Evolutionary conservation across 768 basidiomycete species (phyloP), one percentile per base, ranked within the genome.

Genomic region (Albatrellus ellisii): DNA sequence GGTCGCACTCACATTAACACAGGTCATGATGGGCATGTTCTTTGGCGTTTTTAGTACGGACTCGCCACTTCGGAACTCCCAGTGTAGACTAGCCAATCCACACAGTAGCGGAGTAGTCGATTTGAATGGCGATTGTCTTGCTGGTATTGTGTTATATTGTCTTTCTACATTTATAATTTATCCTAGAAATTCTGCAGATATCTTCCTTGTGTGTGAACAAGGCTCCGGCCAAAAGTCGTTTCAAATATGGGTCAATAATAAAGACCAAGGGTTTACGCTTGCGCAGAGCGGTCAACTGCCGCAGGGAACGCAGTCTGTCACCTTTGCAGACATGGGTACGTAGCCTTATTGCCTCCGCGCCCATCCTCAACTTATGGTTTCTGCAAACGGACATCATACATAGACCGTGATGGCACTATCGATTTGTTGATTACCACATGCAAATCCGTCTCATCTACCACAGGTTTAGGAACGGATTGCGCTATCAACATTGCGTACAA

Each of bases 91-190:
- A n/a, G 73, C 86, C 9, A 78, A 80, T 48, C 92, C 94, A 4
- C 95, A 98, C 56, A 90, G 85, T 55, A 95, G 92, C 59, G 92
- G 91, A 0, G 82, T 91, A 14, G 73, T 98, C 4, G 95, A 99
- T 54, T 63, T 99, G 28, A 76, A 98, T 47, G 95, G 95, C 10
- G 95, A 99, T 58, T 98, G 95, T 58, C 68, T 95, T 3, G 89
- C 92, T 48, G 89, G 89, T 83, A 46, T 48, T 61, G 8, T 18
- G 27, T 21, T 14, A 17, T 6, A 6, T 22, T 36, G 4, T 11
- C 0, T 25, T 34, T 3, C 17, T 15, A 34, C 11, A 7, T 26
- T 7, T 20, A 4, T 39, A 51, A 22, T 47, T 35, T 27, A 4
- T 14, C n/a, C 24, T 3, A 25, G 2, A 2, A 12, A 26, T 29